These are phyloP conservation scores for Nicotiana tabacum DNA, from an alignment of 257 asterid genomes.

Conservation along the genomic window DNA sequence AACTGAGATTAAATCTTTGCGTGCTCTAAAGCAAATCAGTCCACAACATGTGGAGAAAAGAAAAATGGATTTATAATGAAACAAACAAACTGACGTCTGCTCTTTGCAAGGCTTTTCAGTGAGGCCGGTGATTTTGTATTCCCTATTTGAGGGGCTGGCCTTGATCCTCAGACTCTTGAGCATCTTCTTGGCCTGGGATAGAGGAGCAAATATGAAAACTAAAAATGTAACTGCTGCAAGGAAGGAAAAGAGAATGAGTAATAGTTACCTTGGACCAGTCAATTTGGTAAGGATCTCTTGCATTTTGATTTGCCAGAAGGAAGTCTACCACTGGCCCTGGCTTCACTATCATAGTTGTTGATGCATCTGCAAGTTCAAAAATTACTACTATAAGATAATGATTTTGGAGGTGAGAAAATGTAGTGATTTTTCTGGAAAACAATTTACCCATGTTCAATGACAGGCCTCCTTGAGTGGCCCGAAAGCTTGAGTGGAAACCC, in stretches of 20 bases:
- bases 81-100: slow-evolving; percentile 36
- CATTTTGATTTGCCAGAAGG: slow-evolving; percentile 44
- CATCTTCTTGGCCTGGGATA: slow-evolving; percentile 53
- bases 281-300: slow-evolving; percentile 31
- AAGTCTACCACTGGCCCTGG: slow-evolving; percentile 69
- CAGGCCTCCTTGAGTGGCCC: slow-evolving; percentile 62
- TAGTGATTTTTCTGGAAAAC: neutral
- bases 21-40: neutral
- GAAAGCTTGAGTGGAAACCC: slow-evolving; percentile 71
- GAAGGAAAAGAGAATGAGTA: neutral
- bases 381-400: neutral
- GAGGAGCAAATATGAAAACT: neutral
- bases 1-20: neutral
- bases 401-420: neutral
- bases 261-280: slow-evolving; percentile 58
- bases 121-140: slow-evolving; percentile 56
- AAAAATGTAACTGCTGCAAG: slow-evolving; percentile 17
- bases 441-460: slow-evolving; percentile 57
- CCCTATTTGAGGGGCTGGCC: slow-evolving; percentile 36
- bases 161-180: slow-evolving; percentile 55
- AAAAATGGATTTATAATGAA: neutral
- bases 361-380: slow-evolving; percentile 38
- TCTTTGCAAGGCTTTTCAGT: slow-evolving; percentile 47
- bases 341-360: slow-evolving; percentile 65
- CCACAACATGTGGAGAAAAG: neutral